These are phyloP conservation scores for Exophiala lecanii-corni DNA, from an alignment of 2,329 filamentous ascomycete species.

Conservation along the genomic window DNA sequence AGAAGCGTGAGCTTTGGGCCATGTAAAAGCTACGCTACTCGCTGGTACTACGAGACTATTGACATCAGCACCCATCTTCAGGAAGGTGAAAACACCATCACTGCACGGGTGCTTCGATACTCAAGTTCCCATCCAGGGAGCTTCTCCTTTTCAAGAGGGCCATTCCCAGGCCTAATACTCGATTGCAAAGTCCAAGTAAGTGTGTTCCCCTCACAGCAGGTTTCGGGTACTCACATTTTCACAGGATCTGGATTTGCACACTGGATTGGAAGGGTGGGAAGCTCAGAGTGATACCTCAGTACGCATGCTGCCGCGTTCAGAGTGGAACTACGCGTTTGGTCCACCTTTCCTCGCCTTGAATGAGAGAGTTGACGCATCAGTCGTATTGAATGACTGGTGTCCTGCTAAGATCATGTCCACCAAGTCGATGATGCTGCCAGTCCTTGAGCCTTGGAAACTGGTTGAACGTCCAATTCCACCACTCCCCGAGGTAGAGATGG, in stretches of 20 bases:
- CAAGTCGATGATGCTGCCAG: constrained; percentile 22
- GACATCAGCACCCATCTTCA: constrained; percentile 28
- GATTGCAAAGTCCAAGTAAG: constrained; percentile 24
- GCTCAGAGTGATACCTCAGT: constrained; percentile 24
- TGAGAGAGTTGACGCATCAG: constrained; percentile 20
- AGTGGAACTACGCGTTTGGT: constrained; percentile 28
- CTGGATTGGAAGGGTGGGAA: constrained; percentile 16
- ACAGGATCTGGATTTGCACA: constrained; percentile 1
- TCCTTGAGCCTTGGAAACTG: constrained; percentile 7
- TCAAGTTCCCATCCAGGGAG: constrained; percentile 29
- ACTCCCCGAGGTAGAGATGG: neutral
- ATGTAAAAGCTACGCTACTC: constrained; percentile 1
- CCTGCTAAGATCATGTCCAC: constrained; percentile 12
- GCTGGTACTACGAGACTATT: constrained; percentile 33
- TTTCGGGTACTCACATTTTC: neutral
- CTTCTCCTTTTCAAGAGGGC: constrained; percentile 31
- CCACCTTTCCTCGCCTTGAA: constrained; percentile 27
- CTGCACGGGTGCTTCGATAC: constrained; percentile 29
- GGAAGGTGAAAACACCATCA: constrained; percentile 25
- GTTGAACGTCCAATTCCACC: neutral
- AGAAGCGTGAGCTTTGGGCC: neutral
- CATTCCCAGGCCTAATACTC: constrained; percentile 30
- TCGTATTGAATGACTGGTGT: constrained; percentile 18
- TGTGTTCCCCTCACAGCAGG: neutral
- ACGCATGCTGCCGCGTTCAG: constrained; percentile 28